These are phyloP conservation scores for Aspergillus piperis DNA, from an alignment of 2,329 filamentous ascomycete species.

Conservation along the genomic window DNA sequence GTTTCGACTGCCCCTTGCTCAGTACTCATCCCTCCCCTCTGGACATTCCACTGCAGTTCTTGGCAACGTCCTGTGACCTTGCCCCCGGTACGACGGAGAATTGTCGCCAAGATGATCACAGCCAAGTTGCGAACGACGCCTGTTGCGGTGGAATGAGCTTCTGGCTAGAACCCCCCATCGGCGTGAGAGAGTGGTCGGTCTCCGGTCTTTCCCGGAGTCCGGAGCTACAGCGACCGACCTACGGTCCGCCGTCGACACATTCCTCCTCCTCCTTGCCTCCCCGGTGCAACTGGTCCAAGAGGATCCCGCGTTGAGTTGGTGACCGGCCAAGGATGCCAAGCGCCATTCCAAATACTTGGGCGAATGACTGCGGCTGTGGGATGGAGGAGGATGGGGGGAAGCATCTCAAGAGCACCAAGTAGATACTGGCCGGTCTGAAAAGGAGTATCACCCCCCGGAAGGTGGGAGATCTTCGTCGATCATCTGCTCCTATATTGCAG, in stretches of 20 bases:
- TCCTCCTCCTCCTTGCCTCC: slow-evolving; percentile 14
- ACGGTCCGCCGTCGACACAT: slow-evolving; percentile 2
- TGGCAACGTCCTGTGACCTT: slow-evolving; percentile 22
- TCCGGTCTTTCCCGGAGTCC: not conserved
- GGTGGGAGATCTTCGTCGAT: slow-evolving; percentile 25
- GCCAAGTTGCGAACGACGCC: not conserved
- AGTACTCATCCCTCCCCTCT: slow-evolving; percentile 5
- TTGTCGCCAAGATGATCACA: slow-evolving; percentile 15
- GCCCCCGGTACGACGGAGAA: slow-evolving; percentile 17
- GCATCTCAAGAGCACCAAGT: not conserved
- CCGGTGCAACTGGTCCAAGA: not conserved
- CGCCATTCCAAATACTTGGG: slow-evolving; percentile 6
- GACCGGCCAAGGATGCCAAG: slow-evolving; percentile 15
- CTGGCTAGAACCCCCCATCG: not conserved
- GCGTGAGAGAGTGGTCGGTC: not conserved
- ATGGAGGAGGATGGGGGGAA: not conserved
- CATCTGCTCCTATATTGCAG: slow-evolving; percentile 19
- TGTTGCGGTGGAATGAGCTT: not conserved
- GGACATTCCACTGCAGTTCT: slow-evolving; percentile 26
- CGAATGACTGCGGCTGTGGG: not conserved
- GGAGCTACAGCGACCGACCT: not conserved
- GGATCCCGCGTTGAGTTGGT: slow-evolving; percentile 7
- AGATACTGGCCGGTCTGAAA: slow-evolving; percentile 3
- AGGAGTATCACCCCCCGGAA: slow-evolving; percentile 2
- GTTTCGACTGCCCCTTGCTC: slow-evolving; percentile 20